Evolutionary conservation across 2,329 filamentous ascomycete genomes (phyloP).

Genomic region (Daldinia sp.): DNA sequence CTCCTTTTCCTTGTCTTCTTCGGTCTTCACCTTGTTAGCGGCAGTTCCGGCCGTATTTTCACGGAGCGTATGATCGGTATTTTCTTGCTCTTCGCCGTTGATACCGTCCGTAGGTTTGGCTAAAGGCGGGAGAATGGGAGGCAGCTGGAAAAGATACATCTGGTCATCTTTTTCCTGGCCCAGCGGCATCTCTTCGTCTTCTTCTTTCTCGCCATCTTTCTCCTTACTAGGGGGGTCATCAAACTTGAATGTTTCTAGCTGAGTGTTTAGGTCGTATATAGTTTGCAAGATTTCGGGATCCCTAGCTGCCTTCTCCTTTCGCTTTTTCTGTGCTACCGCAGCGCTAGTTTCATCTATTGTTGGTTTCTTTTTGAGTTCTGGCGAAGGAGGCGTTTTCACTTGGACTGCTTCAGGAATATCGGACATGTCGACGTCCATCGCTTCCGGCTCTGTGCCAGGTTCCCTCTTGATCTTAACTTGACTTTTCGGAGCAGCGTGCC

Average conservation of each 20-base stretch:
- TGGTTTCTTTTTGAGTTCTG: constrained; percentile 47
- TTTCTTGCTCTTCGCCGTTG: constrained; percentile 29
- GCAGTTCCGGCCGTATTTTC: constrained; percentile 5
- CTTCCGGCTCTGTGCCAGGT: constrained; percentile 51
- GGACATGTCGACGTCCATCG: constrained; percentile 51
- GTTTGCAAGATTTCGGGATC: constrained; percentile 43
- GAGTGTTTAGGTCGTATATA: constrained; percentile 43
- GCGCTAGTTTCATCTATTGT: constrained; percentile 27
- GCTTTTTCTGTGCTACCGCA: constrained; percentile 42
- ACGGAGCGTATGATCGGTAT: constrained; percentile 40
- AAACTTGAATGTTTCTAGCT: constrained; percentile 47
- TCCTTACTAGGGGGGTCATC: constrained; percentile 39
- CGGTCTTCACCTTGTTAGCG: constrained; percentile 41
- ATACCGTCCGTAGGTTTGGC: constrained; percentile 36
- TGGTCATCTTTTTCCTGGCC: constrained; percentile 56
- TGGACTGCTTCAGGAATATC: constrained; percentile 50
- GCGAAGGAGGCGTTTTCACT: constrained; percentile 44
- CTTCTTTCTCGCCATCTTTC: constrained; percentile 28
- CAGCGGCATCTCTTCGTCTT: constrained; percentile 10
- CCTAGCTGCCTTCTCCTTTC: constrained; percentile 43
- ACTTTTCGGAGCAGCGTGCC: constrained; percentile 51
- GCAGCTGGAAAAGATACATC: constrained; percentile 71
- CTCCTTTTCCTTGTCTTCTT: constrained; percentile 39
- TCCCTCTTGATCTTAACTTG: constrained; percentile 55
- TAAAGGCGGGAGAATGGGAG: constrained; percentile 67